Evolutionary conservation across 164 flowering plant genomes (phyloP).

Genomic region (Liquidambar formosana): DNA sequence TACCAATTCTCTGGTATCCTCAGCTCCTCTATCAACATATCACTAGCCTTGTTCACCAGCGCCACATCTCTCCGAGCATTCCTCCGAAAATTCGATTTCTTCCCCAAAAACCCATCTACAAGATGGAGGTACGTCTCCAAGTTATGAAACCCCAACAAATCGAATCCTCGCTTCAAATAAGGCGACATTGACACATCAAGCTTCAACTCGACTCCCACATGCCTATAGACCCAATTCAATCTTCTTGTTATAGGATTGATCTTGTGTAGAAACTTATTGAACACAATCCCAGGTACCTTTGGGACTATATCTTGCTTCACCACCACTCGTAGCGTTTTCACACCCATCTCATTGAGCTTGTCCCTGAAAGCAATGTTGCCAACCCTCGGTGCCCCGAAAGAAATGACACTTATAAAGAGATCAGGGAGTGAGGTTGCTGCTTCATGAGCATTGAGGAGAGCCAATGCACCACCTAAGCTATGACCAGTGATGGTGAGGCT

Average conservation of each 20-base stretch:
- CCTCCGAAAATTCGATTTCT: conserved; percentile 25
- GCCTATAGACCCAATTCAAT: conserved; percentile 52
- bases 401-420: conserved; percentile 45
- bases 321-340: conserved; percentile 43
- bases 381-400: conserved; percentile 66
- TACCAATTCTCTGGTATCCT: conserved; percentile 47
- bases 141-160: conserved; percentile 44
- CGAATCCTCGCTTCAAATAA: conserved; percentile 34
- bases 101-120: conserved; percentile 52
- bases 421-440: conserved; percentile 34
- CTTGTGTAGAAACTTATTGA: conserved; percentile 36
- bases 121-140: conserved; percentile 61
- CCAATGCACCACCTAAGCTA: conserved; percentile 71
- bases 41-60: conserved; percentile 42
- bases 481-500: conserved; percentile 77
- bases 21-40: conserved; percentile 32
- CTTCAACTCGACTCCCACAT: conserved; percentile 56
- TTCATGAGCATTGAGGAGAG: conserved; percentile 56
- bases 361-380: conserved; percentile 58
- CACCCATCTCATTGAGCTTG: conserved; percentile 34
- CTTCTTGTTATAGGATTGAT: conserved; percentile 33
- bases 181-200: conserved; percentile 41
- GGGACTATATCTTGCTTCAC: conserved; percentile 57
- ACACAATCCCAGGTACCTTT: conserved; percentile 44
- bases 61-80: conserved; percentile 45